Base-by-base conservation (phyloP, 1,284 basidiomycete genomes). In the Cronartium quercuum region DNA sequence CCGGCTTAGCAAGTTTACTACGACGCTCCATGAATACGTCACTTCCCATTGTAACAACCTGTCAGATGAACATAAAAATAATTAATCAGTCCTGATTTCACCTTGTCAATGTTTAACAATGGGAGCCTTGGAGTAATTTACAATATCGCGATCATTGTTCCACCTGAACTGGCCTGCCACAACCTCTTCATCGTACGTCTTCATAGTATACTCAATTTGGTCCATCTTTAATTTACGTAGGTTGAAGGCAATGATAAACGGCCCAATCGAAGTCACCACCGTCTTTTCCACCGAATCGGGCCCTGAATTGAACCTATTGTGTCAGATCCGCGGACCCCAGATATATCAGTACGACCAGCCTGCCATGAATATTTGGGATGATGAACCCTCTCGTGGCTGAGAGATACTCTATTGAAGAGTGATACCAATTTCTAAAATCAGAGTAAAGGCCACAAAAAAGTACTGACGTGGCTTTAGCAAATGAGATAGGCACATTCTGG, bases 91-190 rank as follows among this genome's bases (percentile, higher is more conserved):
- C 18, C 34, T 13, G 21, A 47, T 42, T 21, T 66, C 74, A 21
- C 29, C 38, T 64, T 64, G 1, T 65, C 65, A 7, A 60, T 73
- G 13, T n/a, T 68, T 15, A 47, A 67, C n/a, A 63, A 35, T 18
- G 6, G 51, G 12, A 55, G 13, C 1, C 21, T n/a, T 35, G 37
- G n/a, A 5, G 7, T 2, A 2, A 29, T 89, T 79, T 79, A 92
- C 91, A 80, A 97, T 96, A 81, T 96, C 90, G 80, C 92, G 91
- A 83, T 96, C 93, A 78, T 94, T 91, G 21, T 92, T 93, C 80
- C 92, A 96, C 82, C 90, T 91, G 88, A 97, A 97, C 83, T 90
- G 92, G 82, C 97, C 94, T 77, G 95, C 93, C 0, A 98, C 93
- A 76, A 98, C 94, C 66, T 87, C 86, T 78, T 96, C 94, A 79